Conservation (phyloP, 192 early-diverging fungal genomes). For the Coemansia sp. region DNA sequence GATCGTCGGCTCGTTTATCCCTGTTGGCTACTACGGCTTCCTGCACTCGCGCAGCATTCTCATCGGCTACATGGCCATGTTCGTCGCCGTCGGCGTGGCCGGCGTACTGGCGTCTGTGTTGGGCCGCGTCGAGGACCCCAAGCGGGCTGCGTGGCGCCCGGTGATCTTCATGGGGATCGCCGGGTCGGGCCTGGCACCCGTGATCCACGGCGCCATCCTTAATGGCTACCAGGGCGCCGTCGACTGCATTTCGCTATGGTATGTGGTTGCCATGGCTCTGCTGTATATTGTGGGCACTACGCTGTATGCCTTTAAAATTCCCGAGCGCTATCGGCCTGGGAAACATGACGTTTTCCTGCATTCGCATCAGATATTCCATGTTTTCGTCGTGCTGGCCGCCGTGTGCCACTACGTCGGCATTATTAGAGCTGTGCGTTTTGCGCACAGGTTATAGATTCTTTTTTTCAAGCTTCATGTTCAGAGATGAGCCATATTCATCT, state of each 20-base stretch:
- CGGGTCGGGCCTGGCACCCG: constrained; percentile 71
- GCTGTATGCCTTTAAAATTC: constrained; percentile 77
- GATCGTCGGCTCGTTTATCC: constrained; percentile 62
- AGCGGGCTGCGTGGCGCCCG: constrained; percentile 73
- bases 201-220: constrained; percentile 64
- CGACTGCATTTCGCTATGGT: constrained; percentile 60
- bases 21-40: constrained; percentile 54
- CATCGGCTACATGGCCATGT: constrained; percentile 60
- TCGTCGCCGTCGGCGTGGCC: constrained; percentile 60
- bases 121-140: constrained; percentile 65
- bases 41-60: constrained; percentile 54
- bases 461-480: not conserved
- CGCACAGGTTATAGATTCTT: constrained; percentile 11
- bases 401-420: constrained; percentile 73
- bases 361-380: constrained; percentile 93
- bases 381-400: constrained; percentile 77
- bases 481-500: not conserved
- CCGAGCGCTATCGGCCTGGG: constrained; percentile 82
- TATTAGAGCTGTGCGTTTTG: constrained; percentile 50
- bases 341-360: constrained; percentile 72
- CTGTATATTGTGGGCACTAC: constrained; percentile 80
- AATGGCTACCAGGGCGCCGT: constrained; percentile 61
- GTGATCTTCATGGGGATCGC: constrained; percentile 77
- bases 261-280: constrained; percentile 65
- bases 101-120: constrained; percentile 63